Base-by-base conservation (phyloP, 2,329 filamentous ascomycete species). In the Xylaria sp. region DNA sequence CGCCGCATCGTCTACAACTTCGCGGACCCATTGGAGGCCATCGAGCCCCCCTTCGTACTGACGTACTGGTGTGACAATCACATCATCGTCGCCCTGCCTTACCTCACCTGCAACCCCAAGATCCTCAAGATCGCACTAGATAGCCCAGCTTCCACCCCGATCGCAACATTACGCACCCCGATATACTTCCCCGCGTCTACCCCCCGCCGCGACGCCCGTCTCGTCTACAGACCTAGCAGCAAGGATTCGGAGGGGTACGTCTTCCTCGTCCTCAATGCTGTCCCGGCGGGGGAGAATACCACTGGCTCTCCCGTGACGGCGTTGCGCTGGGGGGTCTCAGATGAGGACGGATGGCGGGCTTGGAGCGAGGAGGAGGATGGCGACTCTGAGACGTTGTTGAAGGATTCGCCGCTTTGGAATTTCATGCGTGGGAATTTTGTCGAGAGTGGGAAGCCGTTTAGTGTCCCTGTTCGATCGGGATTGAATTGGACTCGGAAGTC, bases 101-200 rank as follows among this genome's bases (percentile, higher is more conserved):
- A 65, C 0, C 60, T 69, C 23, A 69, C 64, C 37, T 69, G 68
- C 50, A 54, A 61, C n/a, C 64, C 68, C 1, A 67, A 64, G 50
- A 68, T 69, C 13, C 59, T 69, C 13, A 69, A 69, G 42, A 60
- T 69, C 5, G n/a, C 54, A 2, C 55, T 69, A 27, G 32, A 64
- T 27, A 5, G 40, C 37, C 37, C 42, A 23, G 21, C 10, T 18
- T 57, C 35, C 4, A 21, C 44, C 8, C 13, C 65, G 1, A 47
- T 69, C 40, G 50, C 40, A 9, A 69, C 68, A 18, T 9, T 69
- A 10, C 60, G 55, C 25, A 58, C 60, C 18, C 55, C 48, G 3
- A 54, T 69, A 18, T 69, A 64, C 21, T 69, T 69, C 50, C 68
- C 68, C 16, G 48, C 60, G 8, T 67, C 68, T 0, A 69, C 68